phyloP scores from a whole-genome alignment of 2,329 filamentous ascomycete species.

The Colletotrichum neosansevieriae region DNA sequence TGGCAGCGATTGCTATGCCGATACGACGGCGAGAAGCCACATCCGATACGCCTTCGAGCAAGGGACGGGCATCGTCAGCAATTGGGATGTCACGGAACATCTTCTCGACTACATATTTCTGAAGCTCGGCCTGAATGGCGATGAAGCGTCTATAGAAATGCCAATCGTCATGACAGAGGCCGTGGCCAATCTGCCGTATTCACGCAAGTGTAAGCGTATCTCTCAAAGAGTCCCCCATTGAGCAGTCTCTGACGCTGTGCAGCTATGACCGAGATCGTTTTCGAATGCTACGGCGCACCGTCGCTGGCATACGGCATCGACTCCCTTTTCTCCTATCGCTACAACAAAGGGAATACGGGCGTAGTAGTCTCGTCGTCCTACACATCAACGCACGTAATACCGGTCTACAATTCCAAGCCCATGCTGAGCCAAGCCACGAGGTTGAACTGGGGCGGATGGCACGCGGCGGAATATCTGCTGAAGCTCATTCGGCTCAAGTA shows the following conservation, averaged over 20 bases:
- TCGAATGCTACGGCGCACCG: conserved; percentile 93
- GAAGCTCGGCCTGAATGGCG: conserved; percentile 87
- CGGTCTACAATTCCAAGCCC: conserved; percentile 87
- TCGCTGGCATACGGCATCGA: conserved; percentile 95
- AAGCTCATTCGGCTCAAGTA: conserved; percentile 94
- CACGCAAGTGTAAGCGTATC: conserved; percentile 76
- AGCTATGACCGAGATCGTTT: conserved; percentile 98
- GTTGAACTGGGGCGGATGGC: conserved; percentile 94
- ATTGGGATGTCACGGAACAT: conserved; percentile 98
- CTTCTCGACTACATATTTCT: conserved; percentile 94
- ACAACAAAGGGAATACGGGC: conserved; percentile 89
- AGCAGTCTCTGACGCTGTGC: conserved; percentile 45
- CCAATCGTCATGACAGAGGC: conserved; percentile 97
- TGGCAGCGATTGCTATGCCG: conserved; percentile 91
- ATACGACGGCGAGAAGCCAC: conserved; percentile 92
- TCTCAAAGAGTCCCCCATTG: no score
- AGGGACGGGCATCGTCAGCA: conserved; percentile 90
- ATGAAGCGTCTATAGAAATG: conserved; percentile 80
- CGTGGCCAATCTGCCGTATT: conserved; percentile 90
- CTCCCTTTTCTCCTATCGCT: conserved; percentile 93
- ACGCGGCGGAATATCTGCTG: conserved; percentile 89
- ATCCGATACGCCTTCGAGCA: conserved; percentile 92
- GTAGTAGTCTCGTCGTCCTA: conserved; percentile 93
- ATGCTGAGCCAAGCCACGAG: conserved; percentile 87
- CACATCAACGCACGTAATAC: conserved; percentile 94